Evolutionary conservation across 2,329 filamentous ascomycete species (phyloP).

Genomic region (Ceratocystis eucalypticola): DNA sequence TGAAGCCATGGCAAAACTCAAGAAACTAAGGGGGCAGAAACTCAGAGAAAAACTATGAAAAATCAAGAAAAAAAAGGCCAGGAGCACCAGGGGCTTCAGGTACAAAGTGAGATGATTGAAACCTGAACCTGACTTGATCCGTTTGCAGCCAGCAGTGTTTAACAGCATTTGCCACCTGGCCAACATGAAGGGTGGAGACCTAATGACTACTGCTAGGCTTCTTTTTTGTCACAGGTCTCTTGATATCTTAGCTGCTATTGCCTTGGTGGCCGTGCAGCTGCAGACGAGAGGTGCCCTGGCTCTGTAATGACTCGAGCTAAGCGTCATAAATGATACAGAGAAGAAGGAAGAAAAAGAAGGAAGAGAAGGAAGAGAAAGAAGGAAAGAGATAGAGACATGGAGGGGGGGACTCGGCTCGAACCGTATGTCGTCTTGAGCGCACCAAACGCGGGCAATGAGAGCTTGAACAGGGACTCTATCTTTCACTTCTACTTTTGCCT

Average conservation of each 20-base stretch:
- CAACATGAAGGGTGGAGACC: background rate
- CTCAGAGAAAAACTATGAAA: background rate
- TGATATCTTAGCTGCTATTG: background rate
- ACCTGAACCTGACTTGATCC: background rate
- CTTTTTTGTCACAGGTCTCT: background rate
- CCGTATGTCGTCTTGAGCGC: background rate
- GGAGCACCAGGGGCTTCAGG: background rate
- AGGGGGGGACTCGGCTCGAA: too few species aligned
- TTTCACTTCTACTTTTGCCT: background rate
- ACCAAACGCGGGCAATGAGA: background rate
- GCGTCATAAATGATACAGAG: background rate
- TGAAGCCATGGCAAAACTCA: background rate
- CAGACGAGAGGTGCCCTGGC: background rate
- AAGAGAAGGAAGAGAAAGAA: background rate
- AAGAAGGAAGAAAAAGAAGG: background rate
- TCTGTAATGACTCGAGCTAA: background rate
- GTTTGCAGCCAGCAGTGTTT: background rate
- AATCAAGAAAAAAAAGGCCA: background rate
- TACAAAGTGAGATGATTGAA: background rate
- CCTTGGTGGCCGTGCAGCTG: background rate
- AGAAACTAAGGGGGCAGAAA: background rate
- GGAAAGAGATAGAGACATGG: background rate
- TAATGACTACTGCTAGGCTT: too few species aligned
- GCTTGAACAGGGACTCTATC: background rate
- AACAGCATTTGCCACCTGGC: background rate